Conservation (phyloP, 768 basidiomycete species). For the Cyathus striatus region DNA sequence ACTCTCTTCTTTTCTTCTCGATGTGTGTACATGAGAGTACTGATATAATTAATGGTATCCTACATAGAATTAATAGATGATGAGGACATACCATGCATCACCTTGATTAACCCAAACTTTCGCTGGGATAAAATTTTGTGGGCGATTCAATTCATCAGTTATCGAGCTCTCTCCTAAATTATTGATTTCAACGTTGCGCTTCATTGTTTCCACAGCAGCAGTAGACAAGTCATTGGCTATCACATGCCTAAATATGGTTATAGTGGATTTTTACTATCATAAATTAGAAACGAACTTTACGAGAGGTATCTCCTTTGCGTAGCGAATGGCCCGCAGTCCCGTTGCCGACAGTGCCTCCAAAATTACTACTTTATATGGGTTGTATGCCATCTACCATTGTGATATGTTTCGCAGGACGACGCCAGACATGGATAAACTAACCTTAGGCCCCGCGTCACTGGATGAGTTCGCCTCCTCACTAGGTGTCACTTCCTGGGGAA, state of each 20-base stretch:
- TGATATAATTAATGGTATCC: constrained; percentile 30
- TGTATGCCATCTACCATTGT: constrained; percentile 23
- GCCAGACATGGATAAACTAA: too few relatives aligned
- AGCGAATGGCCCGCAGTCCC: constrained; percentile 91
- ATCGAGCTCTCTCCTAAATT: constrained; percentile 42
- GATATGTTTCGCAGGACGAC: too few relatives aligned
- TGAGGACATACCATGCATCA: constrained; percentile 76
- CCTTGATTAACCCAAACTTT: constrained; percentile 85
- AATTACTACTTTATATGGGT: constrained; percentile 65
- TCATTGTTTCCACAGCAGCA: constrained; percentile 81
- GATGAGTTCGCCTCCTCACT: too few relatives aligned
- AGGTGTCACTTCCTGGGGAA: too few relatives aligned
- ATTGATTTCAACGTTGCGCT: constrained; percentile 80
- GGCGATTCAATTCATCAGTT: constrained; percentile 10
- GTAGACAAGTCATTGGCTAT: constrained; percentile 92
- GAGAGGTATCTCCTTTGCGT: constrained; percentile 93
- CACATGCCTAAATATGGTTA: constrained; percentile 58
- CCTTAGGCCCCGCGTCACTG: too few relatives aligned
- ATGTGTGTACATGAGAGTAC: constrained; percentile 88
- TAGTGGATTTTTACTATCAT: constrained; percentile 2
- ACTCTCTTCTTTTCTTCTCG: constrained; percentile 69
- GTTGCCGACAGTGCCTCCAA: constrained; percentile 96
- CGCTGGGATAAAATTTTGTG: constrained; percentile 15
- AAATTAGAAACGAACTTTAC: constrained; percentile 55
- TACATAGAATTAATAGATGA: constrained; percentile 1